These are phyloP conservation scores for Lumnitzera littorea DNA, from an alignment of 345 rosid species.

Conservation along the genomic window DNA sequence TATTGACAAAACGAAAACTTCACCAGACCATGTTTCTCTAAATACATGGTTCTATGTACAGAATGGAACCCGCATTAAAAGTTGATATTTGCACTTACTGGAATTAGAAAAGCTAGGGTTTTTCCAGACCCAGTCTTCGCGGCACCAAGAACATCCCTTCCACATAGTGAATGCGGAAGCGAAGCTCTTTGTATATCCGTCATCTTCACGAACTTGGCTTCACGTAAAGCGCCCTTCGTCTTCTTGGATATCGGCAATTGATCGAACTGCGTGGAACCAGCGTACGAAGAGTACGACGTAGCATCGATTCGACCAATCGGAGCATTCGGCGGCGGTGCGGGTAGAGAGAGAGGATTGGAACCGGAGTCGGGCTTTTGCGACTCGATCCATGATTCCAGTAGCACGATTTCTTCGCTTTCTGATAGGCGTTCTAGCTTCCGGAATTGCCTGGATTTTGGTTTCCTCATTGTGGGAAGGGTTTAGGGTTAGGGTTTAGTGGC, in stretches of 20 bases:
- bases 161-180: constrained; percentile 80
- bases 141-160: constrained; percentile 86
- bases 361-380: constrained; percentile 81
- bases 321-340: constrained; percentile 33
- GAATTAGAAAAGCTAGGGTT: constrained; percentile 83
- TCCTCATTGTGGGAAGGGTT: constrained; percentile 26
- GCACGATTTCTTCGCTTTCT: constrained; percentile 48
- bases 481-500: not conserved
- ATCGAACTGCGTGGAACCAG: constrained; percentile 48
- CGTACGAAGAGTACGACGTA: constrained; percentile 46
- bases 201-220: constrained; percentile 48
- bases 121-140: constrained; percentile 96
- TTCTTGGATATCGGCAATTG: constrained; percentile 75
- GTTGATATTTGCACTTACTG: constrained; percentile 37
- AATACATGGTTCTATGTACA: no score
- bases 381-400: constrained; percentile 67
- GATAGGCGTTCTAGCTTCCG: constrained; percentile 28
- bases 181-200: constrained; percentile 84
- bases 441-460: constrained; percentile 26
- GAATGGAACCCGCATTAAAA: no score
- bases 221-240: constrained; percentile 60
- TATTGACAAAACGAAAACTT: no score
- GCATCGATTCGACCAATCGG: constrained; percentile 54
- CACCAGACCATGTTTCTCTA: no score
- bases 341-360: constrained; percentile 60